These are phyloP conservation scores for Nakazawaea molendinolei DNA, from an alignment of 805 yeast genomes.

Conservation along the genomic window DNA sequence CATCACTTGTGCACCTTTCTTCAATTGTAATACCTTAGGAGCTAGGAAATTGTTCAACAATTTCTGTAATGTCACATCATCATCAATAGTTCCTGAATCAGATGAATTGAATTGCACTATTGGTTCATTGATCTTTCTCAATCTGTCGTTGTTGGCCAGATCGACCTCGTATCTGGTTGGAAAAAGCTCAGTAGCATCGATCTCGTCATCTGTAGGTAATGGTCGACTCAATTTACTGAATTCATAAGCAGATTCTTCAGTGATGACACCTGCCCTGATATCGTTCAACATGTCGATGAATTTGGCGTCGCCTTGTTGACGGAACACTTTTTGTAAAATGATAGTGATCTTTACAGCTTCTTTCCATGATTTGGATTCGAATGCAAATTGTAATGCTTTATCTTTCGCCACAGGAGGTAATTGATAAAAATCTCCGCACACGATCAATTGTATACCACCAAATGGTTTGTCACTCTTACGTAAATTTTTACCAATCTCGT, in stretches of 20 bases:
- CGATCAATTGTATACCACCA: slow-evolving; percentile 74
- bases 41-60: slow-evolving; percentile 56
- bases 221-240: slow-evolving; percentile 49
- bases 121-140: slow-evolving; percentile 39
- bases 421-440: slow-evolving; percentile 80
- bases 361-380: slow-evolving; percentile 61
- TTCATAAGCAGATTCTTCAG: slow-evolving; percentile 37
- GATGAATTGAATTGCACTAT: slow-evolving; percentile 36
- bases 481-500: slow-evolving; percentile 48
- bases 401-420: slow-evolving; percentile 62
- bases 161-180: slow-evolving; percentile 72
- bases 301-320: slow-evolving; percentile 68
- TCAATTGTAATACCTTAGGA: slow-evolving; percentile 48
- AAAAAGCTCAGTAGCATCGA: slow-evolving; percentile 68
- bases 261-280: slow-evolving; percentile 57
- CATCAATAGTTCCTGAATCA: slow-evolving; percentile 46
- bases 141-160: slow-evolving; percentile 47
- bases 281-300: slow-evolving; percentile 73
- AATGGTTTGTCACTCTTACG: slow-evolving; percentile 47
- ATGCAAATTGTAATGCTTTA: slow-evolving; percentile 43
- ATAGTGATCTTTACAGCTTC: slow-evolving; percentile 49
- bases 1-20: slow-evolving; percentile 78
- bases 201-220: slow-evolving; percentile 44
- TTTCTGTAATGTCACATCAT: slow-evolving; percentile 34
- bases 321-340: slow-evolving; percentile 56